Conservation (phyloP, 345 rosid species). For the Eucalyptus dawsonii region DNA sequence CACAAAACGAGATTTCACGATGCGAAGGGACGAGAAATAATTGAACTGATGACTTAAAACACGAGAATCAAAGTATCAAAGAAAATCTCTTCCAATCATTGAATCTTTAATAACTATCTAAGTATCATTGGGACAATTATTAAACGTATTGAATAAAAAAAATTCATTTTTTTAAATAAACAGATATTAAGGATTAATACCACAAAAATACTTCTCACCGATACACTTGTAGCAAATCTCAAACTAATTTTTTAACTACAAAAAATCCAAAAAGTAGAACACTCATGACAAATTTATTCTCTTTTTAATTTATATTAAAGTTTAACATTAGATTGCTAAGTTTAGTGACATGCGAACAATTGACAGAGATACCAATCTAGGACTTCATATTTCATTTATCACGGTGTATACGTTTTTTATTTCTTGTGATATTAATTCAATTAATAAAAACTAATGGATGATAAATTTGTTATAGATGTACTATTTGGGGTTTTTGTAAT, state of each 20-base stretch:
- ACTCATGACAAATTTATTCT: too few species aligned
- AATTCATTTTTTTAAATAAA: not conserved
- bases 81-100: not conserved
- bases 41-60: not conserved
- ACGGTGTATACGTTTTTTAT: rapidly evolving
- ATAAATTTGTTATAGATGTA: too few species aligned
- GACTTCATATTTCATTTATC: too few species aligned
- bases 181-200: not conserved
- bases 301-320: too few species aligned
- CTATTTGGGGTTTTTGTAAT: too few species aligned
- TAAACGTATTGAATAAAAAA: not conserved
- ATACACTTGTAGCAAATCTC: too few species aligned
- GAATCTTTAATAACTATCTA: not conserved
- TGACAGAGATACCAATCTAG: too few species aligned
- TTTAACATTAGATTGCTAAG: rapidly evolving
- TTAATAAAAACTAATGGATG: rapidly evolving
- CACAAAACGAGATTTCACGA: not conserved
- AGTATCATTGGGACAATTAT: not conserved
- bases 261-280: too few species aligned
- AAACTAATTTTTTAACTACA: rapidly evolving
- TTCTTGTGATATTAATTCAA: too few species aligned
- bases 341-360: too few species aligned
- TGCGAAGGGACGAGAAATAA: not conserved
- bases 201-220: too few species aligned
- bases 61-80: not conserved